A percentile compares a stretch with the other conserved stretches of the same genome.
Evolutionary conservation across 495 filamentous ascomycete genomes (phyloP).

Genomic region (Bacidia rubella): DNA sequence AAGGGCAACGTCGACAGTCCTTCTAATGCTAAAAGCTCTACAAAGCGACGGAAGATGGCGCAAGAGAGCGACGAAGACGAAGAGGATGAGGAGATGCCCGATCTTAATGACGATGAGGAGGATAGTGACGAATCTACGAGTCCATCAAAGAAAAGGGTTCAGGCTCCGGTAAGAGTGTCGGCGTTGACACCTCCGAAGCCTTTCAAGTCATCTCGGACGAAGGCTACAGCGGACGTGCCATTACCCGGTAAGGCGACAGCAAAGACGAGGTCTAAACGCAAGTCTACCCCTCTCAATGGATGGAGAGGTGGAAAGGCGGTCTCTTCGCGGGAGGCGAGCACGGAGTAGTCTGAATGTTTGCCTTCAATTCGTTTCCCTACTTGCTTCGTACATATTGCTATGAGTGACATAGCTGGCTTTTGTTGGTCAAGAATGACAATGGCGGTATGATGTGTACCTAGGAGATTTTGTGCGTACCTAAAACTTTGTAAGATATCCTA

Average conservation of each 20-base stretch:
- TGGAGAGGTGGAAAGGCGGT: neutral
- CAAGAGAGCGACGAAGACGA: neutral
- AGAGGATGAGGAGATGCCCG: constrained; percentile 8
- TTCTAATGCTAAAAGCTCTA: constrained; percentile 1
- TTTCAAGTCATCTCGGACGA: neutral
- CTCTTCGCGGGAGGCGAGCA: neutral
- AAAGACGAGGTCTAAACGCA: neutral
- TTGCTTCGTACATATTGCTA: neutral
- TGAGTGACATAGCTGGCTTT: neutral
- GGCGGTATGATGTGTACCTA: too few species aligned
- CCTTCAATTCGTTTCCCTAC: too few species aligned
- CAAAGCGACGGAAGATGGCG: constrained; percentile 7
- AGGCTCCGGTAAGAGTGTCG: neutral
- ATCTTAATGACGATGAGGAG: neutral
- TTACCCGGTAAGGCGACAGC: neutral
- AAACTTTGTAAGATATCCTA: too few species aligned
- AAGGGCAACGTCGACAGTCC: constrained; percentile 19
- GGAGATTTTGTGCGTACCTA: too few species aligned
- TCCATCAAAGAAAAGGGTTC: neutral
- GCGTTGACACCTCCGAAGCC: neutral
- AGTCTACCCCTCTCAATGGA: neutral
- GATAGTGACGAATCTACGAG: neutral
- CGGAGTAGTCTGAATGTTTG: neutral
- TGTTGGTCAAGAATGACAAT: too few species aligned
- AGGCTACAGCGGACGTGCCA: neutral